These are phyloP conservation scores for Chenopodium suecicum DNA, from an alignment of 148 eudicot species.

Conservation along the genomic window DNA sequence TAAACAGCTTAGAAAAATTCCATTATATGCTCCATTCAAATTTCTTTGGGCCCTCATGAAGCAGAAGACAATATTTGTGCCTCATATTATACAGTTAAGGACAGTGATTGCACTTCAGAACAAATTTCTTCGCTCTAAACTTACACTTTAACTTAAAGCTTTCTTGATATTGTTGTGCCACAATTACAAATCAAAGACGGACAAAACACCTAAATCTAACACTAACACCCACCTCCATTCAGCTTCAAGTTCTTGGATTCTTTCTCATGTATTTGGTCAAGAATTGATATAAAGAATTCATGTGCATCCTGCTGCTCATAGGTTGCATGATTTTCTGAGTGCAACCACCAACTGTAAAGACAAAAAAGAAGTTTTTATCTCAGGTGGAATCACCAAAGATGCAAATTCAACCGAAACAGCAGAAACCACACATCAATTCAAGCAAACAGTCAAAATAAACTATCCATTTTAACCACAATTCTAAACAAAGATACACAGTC, in stretches of 20 bases:
- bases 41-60: background rate
- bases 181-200: background rate
- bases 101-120: background rate
- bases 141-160: background rate
- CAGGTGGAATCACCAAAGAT: conserved; percentile 19
- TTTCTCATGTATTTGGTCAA: conserved; percentile 68
- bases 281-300: conserved; percentile 67
- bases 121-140: background rate
- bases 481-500: background rate
- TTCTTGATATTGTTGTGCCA: background rate
- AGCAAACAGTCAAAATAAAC: conserved; percentile 3
- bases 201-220: conserved; percentile 5
- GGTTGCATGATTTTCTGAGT: conserved; percentile 62
- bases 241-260: conserved; percentile 41
- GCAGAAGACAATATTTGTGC: background rate
- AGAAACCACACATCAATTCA: background rate
- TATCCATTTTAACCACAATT: background rate
- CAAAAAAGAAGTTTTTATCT: conserved; percentile 18
- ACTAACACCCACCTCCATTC: conserved; percentile 44
- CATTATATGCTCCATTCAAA: no score
- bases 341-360: conserved; percentile 73
- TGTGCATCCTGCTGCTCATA: conserved; percentile 86
- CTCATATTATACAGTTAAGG: background rate
- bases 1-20: background rate
- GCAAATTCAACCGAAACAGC: conserved; percentile 1